A percentile compares a stretch with the other conserved stretches of the same genome.
Conservation (phyloP, 2,329 filamentous ascomycete genomes). For the Venturia nashicola region DNA sequence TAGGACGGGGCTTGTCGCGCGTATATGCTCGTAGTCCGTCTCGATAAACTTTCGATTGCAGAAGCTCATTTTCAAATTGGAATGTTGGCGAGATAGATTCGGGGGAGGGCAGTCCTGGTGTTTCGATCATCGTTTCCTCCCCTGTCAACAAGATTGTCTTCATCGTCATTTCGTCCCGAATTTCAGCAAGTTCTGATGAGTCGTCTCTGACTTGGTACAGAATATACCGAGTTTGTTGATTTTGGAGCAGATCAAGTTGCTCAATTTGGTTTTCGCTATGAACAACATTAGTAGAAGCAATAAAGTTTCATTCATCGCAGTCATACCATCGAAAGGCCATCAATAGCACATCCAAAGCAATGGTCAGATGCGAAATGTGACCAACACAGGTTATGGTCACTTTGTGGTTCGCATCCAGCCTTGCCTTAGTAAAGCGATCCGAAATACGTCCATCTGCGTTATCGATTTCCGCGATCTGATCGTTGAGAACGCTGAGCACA, state of each 20-base stretch:
- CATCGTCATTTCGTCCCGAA: not conserved
- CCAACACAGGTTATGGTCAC: not conserved
- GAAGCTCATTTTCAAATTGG: not conserved
- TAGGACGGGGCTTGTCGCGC: not conserved
- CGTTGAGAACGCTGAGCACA: not conserved
- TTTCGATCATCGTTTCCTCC: not conserved
- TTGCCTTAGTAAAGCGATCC: not conserved
- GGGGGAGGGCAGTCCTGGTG: not conserved
- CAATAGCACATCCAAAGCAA: not conserved
- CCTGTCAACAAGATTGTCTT: not conserved
- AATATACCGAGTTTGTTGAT: not conserved
- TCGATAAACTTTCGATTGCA: not conserved
- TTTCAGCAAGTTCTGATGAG: not conserved
- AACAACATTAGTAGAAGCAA: not conserved
- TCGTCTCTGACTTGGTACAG: not conserved
- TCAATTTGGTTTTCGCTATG: not conserved
- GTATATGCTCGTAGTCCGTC: not conserved
- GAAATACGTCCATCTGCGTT: not conserved
- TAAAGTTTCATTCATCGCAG: not conserved
- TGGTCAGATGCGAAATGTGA: not conserved
- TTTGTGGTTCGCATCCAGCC: not conserved
- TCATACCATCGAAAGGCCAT: not conserved
- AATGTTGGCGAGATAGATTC: not conserved
- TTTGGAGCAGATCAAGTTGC: not conserved
- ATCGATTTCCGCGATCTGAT: not conserved